Conservation (phyloP, 192 early-diverging fungal genomes). For the Backusella tarrabulga region DNA sequence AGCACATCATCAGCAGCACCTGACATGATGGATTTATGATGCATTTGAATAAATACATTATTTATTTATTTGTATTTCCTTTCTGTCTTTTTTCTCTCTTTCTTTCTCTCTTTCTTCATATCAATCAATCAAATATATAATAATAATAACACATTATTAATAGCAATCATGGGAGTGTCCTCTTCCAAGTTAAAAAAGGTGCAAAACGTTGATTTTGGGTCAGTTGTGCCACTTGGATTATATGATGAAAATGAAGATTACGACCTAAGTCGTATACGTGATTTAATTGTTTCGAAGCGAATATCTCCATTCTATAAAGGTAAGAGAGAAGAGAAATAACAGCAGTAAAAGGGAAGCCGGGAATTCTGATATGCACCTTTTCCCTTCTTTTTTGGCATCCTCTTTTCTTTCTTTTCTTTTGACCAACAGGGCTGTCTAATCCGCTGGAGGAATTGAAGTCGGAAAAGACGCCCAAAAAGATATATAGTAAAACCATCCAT, state of each 20-base stretch:
- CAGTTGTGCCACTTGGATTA: constrained; percentile 1
- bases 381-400: not conserved
- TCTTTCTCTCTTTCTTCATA: not conserved
- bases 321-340: not conserved
- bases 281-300: constrained; percentile 1
- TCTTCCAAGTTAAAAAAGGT: constrained; percentile 2
- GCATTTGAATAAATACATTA: not conserved
- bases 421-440: not conserved
- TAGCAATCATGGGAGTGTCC: not conserved
- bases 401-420: not conserved
- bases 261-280: not conserved
- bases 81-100: not conserved
- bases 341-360: not conserved
- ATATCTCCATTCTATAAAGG: constrained; percentile 17
- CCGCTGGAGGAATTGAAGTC: not conserved
- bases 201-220: not conserved
- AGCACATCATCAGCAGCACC: not conserved
- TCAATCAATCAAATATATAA: not conserved
- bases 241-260: not conserved
- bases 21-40: not conserved
- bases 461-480: not conserved
- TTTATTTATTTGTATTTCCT: not conserved
- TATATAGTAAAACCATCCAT: not conserved
- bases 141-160: not conserved
- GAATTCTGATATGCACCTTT: constrained; percentile 1